These are phyloP conservation scores for Lachnellula willkommii DNA, from an alignment of 2,329 filamentous ascomycete species.

Conservation along the genomic window DNA sequence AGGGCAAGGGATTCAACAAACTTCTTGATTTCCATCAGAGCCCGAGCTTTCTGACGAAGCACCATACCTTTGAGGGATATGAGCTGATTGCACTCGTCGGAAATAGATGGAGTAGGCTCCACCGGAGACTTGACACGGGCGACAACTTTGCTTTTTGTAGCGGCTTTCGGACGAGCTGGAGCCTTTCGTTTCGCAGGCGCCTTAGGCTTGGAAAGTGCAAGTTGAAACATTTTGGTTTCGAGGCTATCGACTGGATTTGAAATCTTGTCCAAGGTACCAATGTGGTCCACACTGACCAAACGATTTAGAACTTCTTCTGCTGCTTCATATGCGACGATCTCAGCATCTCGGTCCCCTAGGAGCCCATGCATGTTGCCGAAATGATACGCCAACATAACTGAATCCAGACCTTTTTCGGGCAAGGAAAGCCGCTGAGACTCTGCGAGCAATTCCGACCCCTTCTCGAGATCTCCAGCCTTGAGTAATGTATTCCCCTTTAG, in stretches of 20 bases:
- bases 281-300: conserved; percentile 37
- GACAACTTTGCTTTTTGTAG: conserved; percentile 27
- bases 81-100: conserved; percentile 32
- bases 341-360: conserved; percentile 42
- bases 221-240: conserved; percentile 20
- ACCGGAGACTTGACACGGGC: conserved; percentile 22
- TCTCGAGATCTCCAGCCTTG: conserved; percentile 53
- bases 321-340: conserved; percentile 43
- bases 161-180: conserved; percentile 25
- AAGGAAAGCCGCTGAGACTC: conserved; percentile 50
- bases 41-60: conserved; percentile 45
- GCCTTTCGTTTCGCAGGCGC: conserved; percentile 33
- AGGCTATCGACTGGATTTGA: conserved; percentile 14
- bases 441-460: conserved; percentile 50
- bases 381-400: conserved; percentile 47
- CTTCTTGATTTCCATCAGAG: conserved; percentile 39
- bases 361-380: conserved; percentile 49
- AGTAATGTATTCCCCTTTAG: conserved; percentile 52
- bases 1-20: conserved; percentile 54
- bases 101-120: conserved; percentile 16
- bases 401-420: conserved; percentile 40
- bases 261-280: conserved; percentile 20
- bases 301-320: conserved; percentile 41
- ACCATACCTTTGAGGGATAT: conserved; percentile 43
- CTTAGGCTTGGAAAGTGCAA: conserved; percentile 32